Evolutionary conservation across 306 rosid genomes (phyloP), one percentile per base, ranked within the genome.

Genomic region (Ammopiptanthus mongolicus): DNA sequence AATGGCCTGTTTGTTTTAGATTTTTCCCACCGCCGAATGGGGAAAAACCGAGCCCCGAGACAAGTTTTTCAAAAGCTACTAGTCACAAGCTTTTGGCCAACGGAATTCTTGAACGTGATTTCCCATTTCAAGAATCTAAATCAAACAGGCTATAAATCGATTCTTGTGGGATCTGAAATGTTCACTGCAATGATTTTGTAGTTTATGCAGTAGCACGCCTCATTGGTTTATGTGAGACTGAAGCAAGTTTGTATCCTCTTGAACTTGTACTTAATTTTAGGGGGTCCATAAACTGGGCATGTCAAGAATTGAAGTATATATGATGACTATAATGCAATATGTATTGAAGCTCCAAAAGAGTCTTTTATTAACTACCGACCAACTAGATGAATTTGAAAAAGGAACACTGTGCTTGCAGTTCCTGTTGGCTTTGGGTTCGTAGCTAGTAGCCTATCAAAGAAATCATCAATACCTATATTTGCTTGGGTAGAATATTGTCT

Each of bases 161-260:
- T 65, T 80, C 8, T 21, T 63, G 64, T 50, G 28, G 13, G 28
- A 29, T 52, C 39, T 33, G 31, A 10, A 5, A 21, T 77, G 65
- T 15, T 82, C 67, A 17, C 52, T 76, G 42, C 50, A 11, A 29
- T 44, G 58, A 46, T n/a, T 70, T 68, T 37, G 48, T 48, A 46
- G 12, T 70, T 68, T 44, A 58, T 48, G 48, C 19, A 39, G 29
- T n/a, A 22, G 77, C 73, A 29, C 15, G 5, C 19, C 69, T 47
- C 51, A 37, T 31, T 82, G 74, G 48, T 71, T 79, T 61, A 25
- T 84, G 73, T 71, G 73, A 66, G 51, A 33, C 59, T 37, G 67
- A 64, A 19, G 25, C 39, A 74, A 23, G 81, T 19, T 64, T 51
- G 50, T 29, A 8, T 75, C 21, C 31, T 51, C 71, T 62, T 53